A percentile compares a stretch with the other conserved stretches of the same genome.
phyloP scores from a whole-genome alignment of 2,329 filamentous ascomycete genomes.

The Raffaelea ambrosiae region DNA sequence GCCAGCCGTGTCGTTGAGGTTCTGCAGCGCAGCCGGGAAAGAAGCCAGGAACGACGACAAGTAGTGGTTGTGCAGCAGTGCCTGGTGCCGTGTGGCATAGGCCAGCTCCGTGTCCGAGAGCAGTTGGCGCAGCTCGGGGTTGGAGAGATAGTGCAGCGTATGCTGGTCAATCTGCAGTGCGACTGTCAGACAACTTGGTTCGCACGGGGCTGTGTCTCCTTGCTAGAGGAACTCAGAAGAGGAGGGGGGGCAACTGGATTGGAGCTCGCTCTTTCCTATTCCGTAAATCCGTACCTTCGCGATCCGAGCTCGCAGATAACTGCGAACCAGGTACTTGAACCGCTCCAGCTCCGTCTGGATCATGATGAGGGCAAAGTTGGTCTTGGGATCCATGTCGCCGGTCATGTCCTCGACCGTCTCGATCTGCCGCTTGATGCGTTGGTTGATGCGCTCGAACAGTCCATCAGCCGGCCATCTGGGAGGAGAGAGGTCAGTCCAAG shows the following conservation, averaged over 20 bases:
- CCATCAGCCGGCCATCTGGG: slow-evolving; percentile 56
- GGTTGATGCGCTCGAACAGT: slow-evolving; percentile 75
- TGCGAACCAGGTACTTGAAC: slow-evolving; percentile 83
- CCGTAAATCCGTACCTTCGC: slow-evolving; percentile 55
- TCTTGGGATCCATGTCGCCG: slow-evolving; percentile 77
- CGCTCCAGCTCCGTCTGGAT: slow-evolving; percentile 94
- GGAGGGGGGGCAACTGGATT: no score
- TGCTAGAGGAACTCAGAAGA: no score
- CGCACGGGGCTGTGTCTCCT: not conserved
- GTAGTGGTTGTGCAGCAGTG: slow-evolving; percentile 78
- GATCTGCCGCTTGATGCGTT: slow-evolving; percentile 37
- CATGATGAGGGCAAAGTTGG: slow-evolving; percentile 88
- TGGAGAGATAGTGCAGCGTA: slow-evolving; percentile 63
- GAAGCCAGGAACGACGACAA: slow-evolving; percentile 72
- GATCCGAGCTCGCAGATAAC: slow-evolving; percentile 74
- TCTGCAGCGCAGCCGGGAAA: slow-evolving; percentile 71
- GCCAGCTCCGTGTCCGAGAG: slow-evolving; percentile 70
- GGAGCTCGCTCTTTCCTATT: not conserved
- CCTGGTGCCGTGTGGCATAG: slow-evolving; percentile 79
- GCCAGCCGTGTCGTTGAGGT: slow-evolving; percentile 82
- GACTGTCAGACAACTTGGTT: not conserved
- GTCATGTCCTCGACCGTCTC: slow-evolving; percentile 49
- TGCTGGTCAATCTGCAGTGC: slow-evolving; percentile 61
- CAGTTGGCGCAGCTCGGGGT: slow-evolving; percentile 43
- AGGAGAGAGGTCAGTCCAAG: not conserved